phyloP scores from a whole-genome alignment of 2,329 filamentous ascomycete genomes.

The Cladosporium sp. region DNA sequence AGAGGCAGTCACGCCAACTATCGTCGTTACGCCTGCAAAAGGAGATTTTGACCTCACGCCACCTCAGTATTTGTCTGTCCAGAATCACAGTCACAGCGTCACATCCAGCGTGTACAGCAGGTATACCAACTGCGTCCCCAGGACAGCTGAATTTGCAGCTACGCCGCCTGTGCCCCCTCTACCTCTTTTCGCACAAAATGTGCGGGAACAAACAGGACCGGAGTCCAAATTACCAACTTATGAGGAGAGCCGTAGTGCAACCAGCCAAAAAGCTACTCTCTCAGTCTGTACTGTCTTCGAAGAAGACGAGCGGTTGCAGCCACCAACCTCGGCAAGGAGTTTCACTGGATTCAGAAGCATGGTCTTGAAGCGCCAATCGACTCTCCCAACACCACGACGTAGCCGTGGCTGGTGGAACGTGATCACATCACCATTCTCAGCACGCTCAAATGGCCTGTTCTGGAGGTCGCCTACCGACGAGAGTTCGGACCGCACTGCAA shows the following conservation, averaged over 20 bases:
- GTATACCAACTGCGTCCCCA: conserved; percentile 36
- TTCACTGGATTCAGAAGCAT: neutral
- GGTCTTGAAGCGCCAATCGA: conserved; percentile 32
- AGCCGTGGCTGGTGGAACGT: conserved; percentile 76
- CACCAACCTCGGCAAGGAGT: conserved; percentile 30
- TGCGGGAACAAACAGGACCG: neutral
- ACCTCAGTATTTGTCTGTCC: conserved; percentile 43
- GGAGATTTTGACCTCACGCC: conserved; percentile 55
- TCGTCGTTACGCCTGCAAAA: conserved; percentile 51
- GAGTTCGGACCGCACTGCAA: conserved; percentile 13
- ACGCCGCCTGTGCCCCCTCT: conserved; percentile 60
- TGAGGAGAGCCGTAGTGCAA: conserved; percentile 2
- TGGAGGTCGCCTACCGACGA: conserved; percentile 25
- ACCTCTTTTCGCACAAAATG: conserved; percentile 34
- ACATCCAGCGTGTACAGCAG: conserved; percentile 62
- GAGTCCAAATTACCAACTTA: conserved; percentile 5
- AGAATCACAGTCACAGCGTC: conserved; percentile 29
- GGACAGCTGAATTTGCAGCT: conserved; percentile 20
- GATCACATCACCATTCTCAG: conserved; percentile 64
- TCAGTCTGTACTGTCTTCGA: conserved; percentile 67
- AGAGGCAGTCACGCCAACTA: conserved; percentile 42
- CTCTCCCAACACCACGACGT: conserved; percentile 50
- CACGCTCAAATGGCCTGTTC: conserved; percentile 20
- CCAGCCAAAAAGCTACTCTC: conserved; percentile 32
- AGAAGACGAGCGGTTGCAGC: conserved; percentile 50